Percentiles rank a stretch among this genome's conserved stretches.
Evolutionary conservation across 108 stramenopile species (phyloP).

Genomic region (Nitzschia inconspicua): DNA sequence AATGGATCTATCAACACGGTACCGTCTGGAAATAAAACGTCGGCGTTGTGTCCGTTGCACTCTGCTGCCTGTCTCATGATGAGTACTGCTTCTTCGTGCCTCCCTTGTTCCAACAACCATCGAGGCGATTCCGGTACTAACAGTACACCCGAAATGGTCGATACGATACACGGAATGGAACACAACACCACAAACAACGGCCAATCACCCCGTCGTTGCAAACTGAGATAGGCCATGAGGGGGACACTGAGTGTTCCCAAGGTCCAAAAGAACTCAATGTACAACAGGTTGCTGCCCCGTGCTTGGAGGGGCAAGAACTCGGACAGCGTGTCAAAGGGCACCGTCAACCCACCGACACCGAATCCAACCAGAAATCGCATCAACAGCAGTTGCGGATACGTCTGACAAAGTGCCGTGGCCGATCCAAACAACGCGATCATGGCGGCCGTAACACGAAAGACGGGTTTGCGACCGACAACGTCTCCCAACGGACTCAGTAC

Average conservation of each 20-base stretch:
- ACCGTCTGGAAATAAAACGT: conserved; percentile 13
- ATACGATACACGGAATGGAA: conserved; percentile 46
- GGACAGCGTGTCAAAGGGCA: conserved; percentile 80
- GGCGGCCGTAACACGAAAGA: conserved; percentile 46
- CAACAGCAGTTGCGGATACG: conserved; percentile 36
- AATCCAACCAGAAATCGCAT: conserved; percentile 69
- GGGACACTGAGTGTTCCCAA: conserved; percentile 48
- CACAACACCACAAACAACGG: conserved; percentile 44
- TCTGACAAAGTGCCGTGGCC: conserved; percentile 43
- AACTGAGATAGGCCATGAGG: conserved; percentile 43
- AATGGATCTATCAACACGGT: too few relatives aligned
- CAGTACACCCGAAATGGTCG: conserved; percentile 25
- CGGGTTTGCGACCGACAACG: conserved; percentile 54
- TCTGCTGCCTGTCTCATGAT: conserved; percentile 8
- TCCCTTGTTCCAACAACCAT: conserved; percentile 46
- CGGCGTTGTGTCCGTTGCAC: conserved; percentile 17
- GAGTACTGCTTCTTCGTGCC: conserved; percentile 38
- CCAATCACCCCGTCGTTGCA: conserved; percentile 34
- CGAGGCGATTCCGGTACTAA: conserved; percentile 78
- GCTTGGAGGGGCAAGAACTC: conserved; percentile 57
- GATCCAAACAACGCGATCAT: conserved; percentile 70
- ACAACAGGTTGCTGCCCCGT: conserved; percentile 43
- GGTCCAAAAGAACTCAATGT: conserved; percentile 63
- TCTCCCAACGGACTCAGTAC: conserved; percentile 63
- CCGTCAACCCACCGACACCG: conserved; percentile 74